Evolutionary conservation across 441 rosid genomes (phyloP), one percentile per base, ranked within the genome.

Genomic region (Gossypium laxum): DNA sequence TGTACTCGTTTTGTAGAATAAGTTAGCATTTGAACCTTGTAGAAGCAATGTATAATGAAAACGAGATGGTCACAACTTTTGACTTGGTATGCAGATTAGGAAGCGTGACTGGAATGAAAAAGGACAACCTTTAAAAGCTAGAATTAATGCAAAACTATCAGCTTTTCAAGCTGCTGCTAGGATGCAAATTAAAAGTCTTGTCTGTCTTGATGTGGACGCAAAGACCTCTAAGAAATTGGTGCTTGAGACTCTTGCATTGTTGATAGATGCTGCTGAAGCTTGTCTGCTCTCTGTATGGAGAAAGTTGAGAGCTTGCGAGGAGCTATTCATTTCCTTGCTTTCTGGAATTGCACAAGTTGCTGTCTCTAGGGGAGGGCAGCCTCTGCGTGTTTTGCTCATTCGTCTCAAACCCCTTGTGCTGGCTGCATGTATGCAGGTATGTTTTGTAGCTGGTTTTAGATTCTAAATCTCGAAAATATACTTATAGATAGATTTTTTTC

Each of bases 101-200:
- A 95, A 88, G 82, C 89, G 93, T 77, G 98, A 95, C 60, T 92
- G 96, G 98, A 86, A 77, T 55, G 98, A 89, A 63, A 98, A 89
- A 70, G 99, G 97, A 64, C 83, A 85, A 45, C 84, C 76, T 77
- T 79, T 92, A 79, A 89, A 95, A 82, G 78, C 88, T 77, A 92
- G 95, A 85, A 82, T 91, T 75, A 86, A 82, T 56, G 88, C 92
- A 64, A 92, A 91, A 81, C 84, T 95, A 65, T 85, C 90, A 47
- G 91, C 90, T 79, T 95, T 89, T 79, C 95, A 87, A 67, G 92
- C 98, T 75, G 93, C 87, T 62, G 89, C 89, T 1, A 84, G 81
- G 81, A 87, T 95, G 95, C 85, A 87, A 72, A 85, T 91, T 60
- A 84, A 78, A 87, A 85, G 90, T 79, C 85, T 95, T 68, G 78